Conservation (phyloP, 345 rosid genomes). For the Turritis glabra region DNA sequence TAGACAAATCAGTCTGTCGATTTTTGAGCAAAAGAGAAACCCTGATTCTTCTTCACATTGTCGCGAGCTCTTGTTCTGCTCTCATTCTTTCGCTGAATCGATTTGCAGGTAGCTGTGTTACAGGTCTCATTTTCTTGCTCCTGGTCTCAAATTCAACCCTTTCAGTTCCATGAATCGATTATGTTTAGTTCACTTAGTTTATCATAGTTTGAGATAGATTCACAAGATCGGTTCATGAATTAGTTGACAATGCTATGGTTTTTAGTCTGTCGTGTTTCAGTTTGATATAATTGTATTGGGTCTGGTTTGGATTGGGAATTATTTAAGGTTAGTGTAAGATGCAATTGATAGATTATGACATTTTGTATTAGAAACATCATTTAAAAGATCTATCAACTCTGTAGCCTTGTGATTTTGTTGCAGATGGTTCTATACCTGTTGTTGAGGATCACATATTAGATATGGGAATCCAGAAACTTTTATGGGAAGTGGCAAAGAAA, state of each 20-base stretch:
- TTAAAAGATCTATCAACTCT: not conserved
- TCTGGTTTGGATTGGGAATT: not conserved
- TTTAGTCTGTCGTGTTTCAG: not conserved
- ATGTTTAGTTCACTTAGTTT: not conserved
- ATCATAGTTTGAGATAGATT: not conserved
- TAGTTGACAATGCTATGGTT: conserved; percentile 12
- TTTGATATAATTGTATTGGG: not conserved
- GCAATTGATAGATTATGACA: not conserved
- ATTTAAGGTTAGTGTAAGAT: not conserved
- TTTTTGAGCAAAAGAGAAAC: conserved; percentile 3
- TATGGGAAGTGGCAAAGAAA: conserved; percentile 59
- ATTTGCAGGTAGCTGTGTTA: not conserved
- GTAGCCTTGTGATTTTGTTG: conserved; percentile 26
- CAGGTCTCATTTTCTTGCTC: not conserved
- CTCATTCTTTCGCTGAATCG: conserved; percentile 4
- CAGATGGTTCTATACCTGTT: conserved; percentile 43
- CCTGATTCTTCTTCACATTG: conserved; percentile 21
- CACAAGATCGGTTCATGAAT: not conserved
- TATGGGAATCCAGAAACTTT: conserved; percentile 49
- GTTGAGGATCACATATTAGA: conserved; percentile 26
- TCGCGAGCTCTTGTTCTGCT: not conserved
- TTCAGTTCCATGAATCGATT: conserved; percentile 3
- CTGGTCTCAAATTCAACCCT: not conserved
- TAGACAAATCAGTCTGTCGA: not conserved
- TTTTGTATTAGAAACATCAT: not conserved